A percentile compares a stretch with the other conserved stretches of the same genome.
Evolutionary conservation across 1,284 basidiomycete species (phyloP).

Genomic region (Ustilago crameri): DNA sequence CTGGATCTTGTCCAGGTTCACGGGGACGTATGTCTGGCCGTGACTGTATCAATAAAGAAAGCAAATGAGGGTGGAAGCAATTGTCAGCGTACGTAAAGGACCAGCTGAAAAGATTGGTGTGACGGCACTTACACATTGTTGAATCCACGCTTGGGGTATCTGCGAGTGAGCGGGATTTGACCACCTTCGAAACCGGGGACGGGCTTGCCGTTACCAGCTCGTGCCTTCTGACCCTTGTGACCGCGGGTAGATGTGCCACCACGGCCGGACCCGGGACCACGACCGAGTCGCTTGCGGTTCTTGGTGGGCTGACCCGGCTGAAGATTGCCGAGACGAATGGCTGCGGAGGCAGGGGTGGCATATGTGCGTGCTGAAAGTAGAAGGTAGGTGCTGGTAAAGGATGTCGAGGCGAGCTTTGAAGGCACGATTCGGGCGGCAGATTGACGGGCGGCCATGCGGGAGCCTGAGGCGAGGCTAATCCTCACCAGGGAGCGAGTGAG

Average conservation of each 20-base stretch:
- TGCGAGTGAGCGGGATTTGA: constrained; percentile 90
- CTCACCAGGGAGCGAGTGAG: constrained; percentile 36
- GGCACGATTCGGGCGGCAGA: constrained; percentile 16
- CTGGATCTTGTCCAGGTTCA: constrained; percentile 89
- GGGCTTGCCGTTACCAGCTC: constrained; percentile 88
- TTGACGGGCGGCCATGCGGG: constrained; percentile 15
- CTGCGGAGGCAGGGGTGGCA: constrained; percentile 28
- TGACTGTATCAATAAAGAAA: constrained; percentile 17
- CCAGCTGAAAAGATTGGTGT: not conserved
- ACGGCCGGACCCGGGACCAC: constrained; percentile 88
- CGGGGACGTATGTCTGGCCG: constrained; percentile 77
- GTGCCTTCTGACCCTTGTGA: constrained; percentile 94
- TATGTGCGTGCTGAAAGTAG: constrained; percentile 21
- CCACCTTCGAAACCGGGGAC: constrained; percentile 88
- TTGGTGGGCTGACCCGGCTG: constrained; percentile 48
- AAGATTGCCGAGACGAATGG: constrained; percentile 43
- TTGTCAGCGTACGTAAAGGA: not conserved
- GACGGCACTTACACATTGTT: constrained; percentile 79
- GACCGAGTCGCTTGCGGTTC: constrained; percentile 85
- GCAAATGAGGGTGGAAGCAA: not conserved
- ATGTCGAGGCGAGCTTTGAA: constrained; percentile 13
- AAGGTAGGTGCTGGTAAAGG: constrained; percentile 1
- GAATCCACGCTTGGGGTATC: constrained; percentile 94
- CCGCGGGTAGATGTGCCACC: constrained; percentile 93
- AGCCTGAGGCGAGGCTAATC: constrained; percentile 27